Base-by-base conservation (phyloP, 257 asterid genomes). In the Lithospermum erythrorhizon region DNA sequence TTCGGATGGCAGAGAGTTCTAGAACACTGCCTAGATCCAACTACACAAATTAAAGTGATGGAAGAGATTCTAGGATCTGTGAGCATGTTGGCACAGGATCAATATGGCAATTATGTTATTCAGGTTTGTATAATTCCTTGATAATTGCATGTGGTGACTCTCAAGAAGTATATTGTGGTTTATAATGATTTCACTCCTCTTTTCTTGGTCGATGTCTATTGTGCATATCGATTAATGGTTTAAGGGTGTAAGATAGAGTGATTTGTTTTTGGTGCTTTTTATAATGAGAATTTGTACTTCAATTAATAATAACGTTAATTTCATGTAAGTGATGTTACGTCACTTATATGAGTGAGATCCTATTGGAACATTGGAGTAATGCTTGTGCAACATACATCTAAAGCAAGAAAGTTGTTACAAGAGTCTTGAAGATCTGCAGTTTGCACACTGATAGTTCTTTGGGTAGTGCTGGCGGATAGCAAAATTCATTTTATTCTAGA, bases 31-130 rank as follows among this genome's bases (percentile, higher is more conserved):
- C 53, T 58, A 58, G 61, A 61, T 59, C 35, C 60, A 18, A 25
- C 59, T 49, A 58, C 71, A 22, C 65, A 61, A 58, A 61, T 7
- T 22, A 68, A 32, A 32, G 62, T 68, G 54, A 61, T 61, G 72
- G 57, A 55, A 56, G 62, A 68, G 67, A 67, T 67, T 48, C 53
- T 67, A 60, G 59, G 37, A 20, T 59, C 71, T 8, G 58, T 67
- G 32, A 30, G 61, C 52, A 52, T 25, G 61, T 49, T 67, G 57
- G 61, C 71, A 10, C 71, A 60, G 37, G 71, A 67, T 59, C 71
- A 67, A 51, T 67, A 67, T 60, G 71, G 66, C 37, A 67, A 67
- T 59, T 67, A 67, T 59, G 71, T 67, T n/a, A 25, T 59, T 59
- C 71, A 60, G 71, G 71, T 67, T 11, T 41, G 49, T 14, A 41